Evolutionary conservation across 2,329 filamentous ascomycete genomes (phyloP), one percentile per base, ranked within the genome.

Genomic region (Talaromyces sp.): DNA sequence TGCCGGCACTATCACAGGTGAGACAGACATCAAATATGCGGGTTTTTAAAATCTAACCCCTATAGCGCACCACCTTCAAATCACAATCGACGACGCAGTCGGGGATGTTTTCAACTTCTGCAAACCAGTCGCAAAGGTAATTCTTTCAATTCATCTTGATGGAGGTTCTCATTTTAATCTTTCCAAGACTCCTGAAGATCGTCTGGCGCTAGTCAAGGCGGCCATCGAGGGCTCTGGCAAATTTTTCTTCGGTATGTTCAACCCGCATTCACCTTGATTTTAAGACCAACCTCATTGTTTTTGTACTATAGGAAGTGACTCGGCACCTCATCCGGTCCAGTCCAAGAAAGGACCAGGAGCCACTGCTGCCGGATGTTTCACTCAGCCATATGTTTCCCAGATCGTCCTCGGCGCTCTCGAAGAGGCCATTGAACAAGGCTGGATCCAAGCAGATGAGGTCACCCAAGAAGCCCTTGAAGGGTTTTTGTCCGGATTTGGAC

Each of bases 101-200:
- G 79, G 80, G 57, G 84, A 89, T 68, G 83, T 92, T 70, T 87
- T 93, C 83, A 85, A 88, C 69, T 95, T 92, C 78, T 90, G 88
- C 79, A 90, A 90, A 72, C 87, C 87, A 5, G 85, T 89, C 32
- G 85, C 88, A 56, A 90, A 90, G 58, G 61, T 63, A 51, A 2
- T 11, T 35, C n/a, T n/a, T 41, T 24, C 10, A 14, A 46, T 19
- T 29, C 12, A 14, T 51, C 19, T 19, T 26, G 7, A 29, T 52
- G 17, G 14, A 0, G 19, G 29, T 12, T 9, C 7, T 17, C 8
- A 52, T 17, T 29, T 29, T 52, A 38, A 41, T 7, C 24, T 26
- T 17, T 12, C 12, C 14, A 4, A 63, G 79, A 87, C 85, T 38
- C 87, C 90, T 0, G 83, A 81, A 17, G 88, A 92, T 69, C 83